Conservation (phyloP, 2,329 filamentous ascomycete species). For the Penicillium paneum region DNA sequence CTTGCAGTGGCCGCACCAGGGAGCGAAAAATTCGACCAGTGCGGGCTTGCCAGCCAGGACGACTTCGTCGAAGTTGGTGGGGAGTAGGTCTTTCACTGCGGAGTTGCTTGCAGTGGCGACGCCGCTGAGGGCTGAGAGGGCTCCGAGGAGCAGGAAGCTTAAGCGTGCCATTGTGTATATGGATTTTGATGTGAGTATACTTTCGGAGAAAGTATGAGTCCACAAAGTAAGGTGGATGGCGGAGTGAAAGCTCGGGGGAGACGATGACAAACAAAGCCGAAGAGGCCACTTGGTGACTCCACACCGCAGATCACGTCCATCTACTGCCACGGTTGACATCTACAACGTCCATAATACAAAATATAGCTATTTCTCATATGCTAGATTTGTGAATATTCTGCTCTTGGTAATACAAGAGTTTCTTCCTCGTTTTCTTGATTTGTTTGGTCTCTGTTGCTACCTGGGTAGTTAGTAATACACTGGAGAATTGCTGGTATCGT, state of each 20-base stretch:
- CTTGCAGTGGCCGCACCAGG: constrained; percentile 99
- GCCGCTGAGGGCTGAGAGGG: constrained; percentile 48
- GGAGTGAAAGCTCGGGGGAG: constrained; percentile 9
- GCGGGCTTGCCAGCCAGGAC: constrained; percentile 90
- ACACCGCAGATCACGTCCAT: constrained; percentile 15
- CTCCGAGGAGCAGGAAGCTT: constrained; percentile 46
- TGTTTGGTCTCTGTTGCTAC: constrained; percentile 10
- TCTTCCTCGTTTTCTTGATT: constrained; percentile 3
- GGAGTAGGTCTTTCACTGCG: constrained; percentile 83
- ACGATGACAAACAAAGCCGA: constrained; percentile 26
- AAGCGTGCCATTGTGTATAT: constrained; percentile 45
- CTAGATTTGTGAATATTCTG: background rate
- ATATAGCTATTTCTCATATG: background rate
- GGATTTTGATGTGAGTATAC: background rate
- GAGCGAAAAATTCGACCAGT: constrained; percentile 95
- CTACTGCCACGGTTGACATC: background rate
- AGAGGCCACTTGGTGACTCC: constrained; percentile 36
- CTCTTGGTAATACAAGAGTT: background rate
- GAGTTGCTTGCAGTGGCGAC: constrained; percentile 67
- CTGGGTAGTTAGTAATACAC: constrained; percentile 25
- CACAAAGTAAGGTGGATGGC: background rate
- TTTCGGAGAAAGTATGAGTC: background rate
- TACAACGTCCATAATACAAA: background rate
- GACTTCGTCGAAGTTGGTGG: constrained; percentile 85
- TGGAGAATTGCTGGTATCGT: constrained; percentile 13